Evolutionary conservation across 257 asterid species (phyloP).

Genomic region (Penstemon barbatus): DNA sequence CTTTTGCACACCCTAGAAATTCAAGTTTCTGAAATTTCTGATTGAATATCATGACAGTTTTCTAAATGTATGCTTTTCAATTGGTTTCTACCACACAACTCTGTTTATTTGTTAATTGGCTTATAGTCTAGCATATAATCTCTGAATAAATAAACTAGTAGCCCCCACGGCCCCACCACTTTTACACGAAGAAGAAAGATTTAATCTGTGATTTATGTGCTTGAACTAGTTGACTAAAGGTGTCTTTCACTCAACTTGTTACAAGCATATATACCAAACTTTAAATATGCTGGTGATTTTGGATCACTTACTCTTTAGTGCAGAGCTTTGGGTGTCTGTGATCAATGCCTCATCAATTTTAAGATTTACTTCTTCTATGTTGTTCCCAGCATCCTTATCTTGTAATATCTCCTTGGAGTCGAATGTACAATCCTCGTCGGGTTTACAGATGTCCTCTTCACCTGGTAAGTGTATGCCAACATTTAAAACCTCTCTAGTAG

Average conservation of each 20-base stretch:
- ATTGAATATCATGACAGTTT: too few species aligned
- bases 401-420: neutral
- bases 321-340: neutral
- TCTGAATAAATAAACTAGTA: too few species aligned
- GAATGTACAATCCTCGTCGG: neutral
- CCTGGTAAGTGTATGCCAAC: neutral
- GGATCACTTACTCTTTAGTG: neutral
- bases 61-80: too few species aligned
- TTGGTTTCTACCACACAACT: too few species aligned
- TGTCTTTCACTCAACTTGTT: neutral
- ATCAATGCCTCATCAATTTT: neutral
- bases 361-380: neutral
- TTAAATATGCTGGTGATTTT: neutral
- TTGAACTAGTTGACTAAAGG: neutral
- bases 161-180: too few species aligned
- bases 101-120: too few species aligned
- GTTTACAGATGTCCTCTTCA: neutral
- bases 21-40: too few species aligned
- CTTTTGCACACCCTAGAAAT: too few species aligned
- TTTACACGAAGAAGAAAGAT: too few species aligned
- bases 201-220: neutral
- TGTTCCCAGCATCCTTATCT: neutral
- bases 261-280: neutral
- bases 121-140: too few species aligned
- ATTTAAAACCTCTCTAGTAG: neutral